Evolutionary conservation across 768 basidiomycete species (phyloP), one percentile per base, ranked within the genome.

Genomic region (Mycena vulgaris): DNA sequence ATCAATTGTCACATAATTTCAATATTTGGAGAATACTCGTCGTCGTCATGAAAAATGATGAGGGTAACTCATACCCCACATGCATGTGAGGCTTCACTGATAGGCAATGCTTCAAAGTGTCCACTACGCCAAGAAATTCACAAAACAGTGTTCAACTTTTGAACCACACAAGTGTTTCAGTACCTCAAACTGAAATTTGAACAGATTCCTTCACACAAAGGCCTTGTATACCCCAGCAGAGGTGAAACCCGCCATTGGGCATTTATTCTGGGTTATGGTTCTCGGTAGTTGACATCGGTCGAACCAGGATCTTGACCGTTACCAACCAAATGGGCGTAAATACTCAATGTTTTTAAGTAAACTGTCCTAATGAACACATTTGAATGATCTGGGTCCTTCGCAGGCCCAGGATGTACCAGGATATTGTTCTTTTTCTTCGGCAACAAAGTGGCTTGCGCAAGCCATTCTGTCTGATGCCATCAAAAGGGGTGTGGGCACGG

Each of bases 91-190:
- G 58, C 42, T 60, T 47, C 21, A 60, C 42, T 45, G 58, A 60
- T n/a, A n/a, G n/a, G n/a, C n/a, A n/a, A n/a, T n/a, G n/a, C n/a
- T n/a, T n/a, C n/a, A n/a, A n/a, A n/a, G n/a, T 61, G 33, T 49
- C 11, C 59, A 1, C 33, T 31, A 48, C 17, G n/a, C 14, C n/a
- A 61, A 47, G n/a, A 61, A 33, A 61, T 61, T 61, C 31, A 33
- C 47, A 61, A 49, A 61, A 30, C 59, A 61, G 47, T 17, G 59
- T 49, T 49, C 47, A 45, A 60, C 58, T 60, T 58, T 58, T 33
- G 40, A 58, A 58, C 23, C 21, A n/a, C n/a, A n/a, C n/a, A n/a
- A n/a, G n/a, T n/a, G n/a, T n/a, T n/a, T n/a, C n/a, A n/a, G n/a
- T n/a, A n/a, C n/a, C n/a, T n/a, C n/a, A n/a, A n/a, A n/a, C n/a